phyloP scores from a whole-genome alignment of 2,329 filamentous ascomycete genomes.

The Sporothrix brunneoviolacea region DNA sequence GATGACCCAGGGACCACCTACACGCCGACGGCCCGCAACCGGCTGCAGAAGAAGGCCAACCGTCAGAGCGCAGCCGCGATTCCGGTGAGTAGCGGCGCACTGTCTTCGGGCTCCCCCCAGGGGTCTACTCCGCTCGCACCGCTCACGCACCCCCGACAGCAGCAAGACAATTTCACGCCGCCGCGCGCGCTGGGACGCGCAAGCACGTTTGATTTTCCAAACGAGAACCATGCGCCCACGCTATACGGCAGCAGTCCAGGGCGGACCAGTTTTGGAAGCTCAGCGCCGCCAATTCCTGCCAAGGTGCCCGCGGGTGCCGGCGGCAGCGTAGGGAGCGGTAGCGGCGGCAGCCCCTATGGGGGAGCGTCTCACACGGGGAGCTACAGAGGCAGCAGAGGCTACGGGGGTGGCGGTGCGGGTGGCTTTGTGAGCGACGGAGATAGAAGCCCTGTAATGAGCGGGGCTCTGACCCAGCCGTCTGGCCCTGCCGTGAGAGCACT shows the following conservation, averaged over 20 bases:
- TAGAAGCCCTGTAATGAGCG: conserved; percentile 27
- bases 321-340: not conserved
- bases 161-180: conserved; percentile 39
- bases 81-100: conserved; percentile 23
- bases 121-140: conserved; percentile 45
- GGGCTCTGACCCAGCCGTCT: conserved; percentile 19
- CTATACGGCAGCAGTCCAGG: conserved; percentile 26
- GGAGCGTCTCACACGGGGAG: not conserved
- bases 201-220: conserved; percentile 47
- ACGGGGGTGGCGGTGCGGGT: not conserved
- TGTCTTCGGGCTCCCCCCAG: conserved; percentile 17
- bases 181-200: conserved; percentile 39
- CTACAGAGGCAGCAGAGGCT: conserved; percentile 6
- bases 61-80: conserved; percentile 33
- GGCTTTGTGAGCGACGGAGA: conserved; percentile 2
- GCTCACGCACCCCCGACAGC: conserved; percentile 45
- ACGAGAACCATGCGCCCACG: conserved; percentile 42
- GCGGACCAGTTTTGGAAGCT: conserved; percentile 18
- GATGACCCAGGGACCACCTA: conserved; percentile 25
- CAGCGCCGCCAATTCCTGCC: conserved; percentile 57
- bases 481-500: not conserved
- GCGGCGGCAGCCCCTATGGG: not conserved
- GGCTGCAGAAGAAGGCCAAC: conserved; percentile 58
- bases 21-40: conserved; percentile 41
- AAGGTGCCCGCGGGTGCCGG: conserved; percentile 51